Conservation (phyloP, 805 yeast genomes). For the Nakazawaea wyomingensis region DNA sequence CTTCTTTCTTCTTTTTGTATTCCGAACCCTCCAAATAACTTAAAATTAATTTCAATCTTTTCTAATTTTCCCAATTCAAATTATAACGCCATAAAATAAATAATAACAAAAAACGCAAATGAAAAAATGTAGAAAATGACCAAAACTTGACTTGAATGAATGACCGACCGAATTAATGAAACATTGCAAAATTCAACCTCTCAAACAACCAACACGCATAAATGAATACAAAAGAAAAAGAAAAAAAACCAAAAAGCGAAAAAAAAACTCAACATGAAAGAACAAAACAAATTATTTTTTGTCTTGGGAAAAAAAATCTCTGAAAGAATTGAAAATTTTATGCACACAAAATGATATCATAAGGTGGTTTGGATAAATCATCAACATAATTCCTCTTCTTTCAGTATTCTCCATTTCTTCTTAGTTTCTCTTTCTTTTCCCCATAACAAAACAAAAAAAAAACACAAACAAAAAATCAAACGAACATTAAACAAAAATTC, state of each 20-base stretch:
- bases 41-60: not conserved
- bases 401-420: no score
- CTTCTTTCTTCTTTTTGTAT: not conserved
- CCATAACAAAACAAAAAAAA: not conserved
- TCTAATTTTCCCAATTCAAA: slow-evolving; percentile 2
- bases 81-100: slow-evolving; percentile 3
- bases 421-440: not conserved
- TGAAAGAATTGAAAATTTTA: no score
- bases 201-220: not conserved
- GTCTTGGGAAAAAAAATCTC: no score
- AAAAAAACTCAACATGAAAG: not conserved
- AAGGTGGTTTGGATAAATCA: no score
- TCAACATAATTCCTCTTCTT: no score
- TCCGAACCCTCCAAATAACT: not conserved
- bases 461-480: not conserved
- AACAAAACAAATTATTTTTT: no score
- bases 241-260: not conserved
- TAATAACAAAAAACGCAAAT: slow-evolving; percentile 1
- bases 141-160: not conserved
- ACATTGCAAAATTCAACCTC: not conserved
- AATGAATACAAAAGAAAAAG: slow-evolving; percentile 1
- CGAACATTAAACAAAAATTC: not conserved
- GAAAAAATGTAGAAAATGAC: slow-evolving; percentile 2
- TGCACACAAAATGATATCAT: no score
- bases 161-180: not conserved